Conservation (phyloP, 2,329 filamentous ascomycete species). For the Saccharata proteae region DNA sequence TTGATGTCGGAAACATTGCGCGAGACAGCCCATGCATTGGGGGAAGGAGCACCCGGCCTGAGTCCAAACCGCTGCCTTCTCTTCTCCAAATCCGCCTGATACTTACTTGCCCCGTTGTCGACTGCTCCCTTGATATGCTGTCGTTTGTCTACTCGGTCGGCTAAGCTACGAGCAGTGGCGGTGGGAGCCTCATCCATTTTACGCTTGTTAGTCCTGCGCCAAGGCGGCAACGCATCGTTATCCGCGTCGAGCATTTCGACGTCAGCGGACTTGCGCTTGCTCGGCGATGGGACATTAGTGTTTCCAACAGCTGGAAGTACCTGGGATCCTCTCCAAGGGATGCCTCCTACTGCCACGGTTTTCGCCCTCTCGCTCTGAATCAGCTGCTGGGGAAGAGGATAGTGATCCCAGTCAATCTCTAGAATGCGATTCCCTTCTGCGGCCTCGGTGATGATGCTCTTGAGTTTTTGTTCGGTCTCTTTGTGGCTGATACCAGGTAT, state of each 20-base stretch:
- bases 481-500: conserved; percentile 31
- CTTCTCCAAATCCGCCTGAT: conserved; percentile 73
- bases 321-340: conserved; percentile 12
- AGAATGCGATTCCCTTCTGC: conserved; percentile 62
- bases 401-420: conserved; percentile 66
- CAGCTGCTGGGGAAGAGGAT: conserved; percentile 77
- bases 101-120: conserved; percentile 64
- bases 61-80: conserved; percentile 76
- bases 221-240: conserved; percentile 46
- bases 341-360: conserved; percentile 24
- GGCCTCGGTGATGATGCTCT: conserved; percentile 70
- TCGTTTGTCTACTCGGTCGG: conserved; percentile 31
- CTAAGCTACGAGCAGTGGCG: conserved; percentile 22
- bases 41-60: conserved; percentile 41
- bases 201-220: conserved; percentile 59
- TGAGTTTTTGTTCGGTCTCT: conserved; percentile 77
- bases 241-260: conserved; percentile 37
- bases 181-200: conserved; percentile 53
- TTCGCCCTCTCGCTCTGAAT: conserved; percentile 56
- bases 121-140: conserved; percentile 21
- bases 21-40: conserved; percentile 30
- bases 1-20: conserved; percentile 35
- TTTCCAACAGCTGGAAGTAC: conserved; percentile 19
- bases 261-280: conserved; percentile 71
- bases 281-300: conserved; percentile 20